Base-by-base conservation (phyloP, 2,329 filamentous ascomycete genomes). In the Nemania bipapillata region DNA sequence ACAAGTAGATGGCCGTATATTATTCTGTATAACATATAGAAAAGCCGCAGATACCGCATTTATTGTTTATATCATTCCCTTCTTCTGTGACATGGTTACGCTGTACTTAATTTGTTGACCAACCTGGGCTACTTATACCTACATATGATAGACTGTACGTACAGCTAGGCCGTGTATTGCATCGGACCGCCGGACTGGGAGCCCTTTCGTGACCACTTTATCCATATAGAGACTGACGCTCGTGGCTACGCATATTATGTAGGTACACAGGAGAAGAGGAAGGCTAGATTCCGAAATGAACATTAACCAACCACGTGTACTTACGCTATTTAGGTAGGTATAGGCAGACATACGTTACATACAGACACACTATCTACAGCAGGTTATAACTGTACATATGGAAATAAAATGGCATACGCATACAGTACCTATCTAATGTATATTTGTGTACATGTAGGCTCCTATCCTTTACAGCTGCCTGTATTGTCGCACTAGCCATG, bases 251-350 rank as follows among this genome's bases (percentile, higher is more conserved):
- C 65, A n/a, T n/a, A n/a, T n/a, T n/a, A n/a, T n/a, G n/a, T n/a
- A n/a, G n/a, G n/a, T n/a, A n/a, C n/a, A n/a, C n/a, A 74, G 65
- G 68, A 72, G 67, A 63, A 71, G 68, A 74, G 67, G 66, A 72
- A 70, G 66, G 70, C 68, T 70, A 72, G 55, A 63, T 66, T 74
- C 73, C 71, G 72, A 71, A 69, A 74, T 71, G 59, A 73, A 63
- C 53, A 70, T 58, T 59, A 59, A 55, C 52, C 58, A 37, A 57
- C 53, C 61, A 32, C 24, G 37, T 45, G n/a, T 50, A 62, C 35
- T 9, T 2, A 47, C n/a, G 17, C 30, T 22, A n/a, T n/a, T n/a
- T n/a, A n/a, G n/a, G n/a, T n/a, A n/a, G n/a, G n/a, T n/a, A n/a
- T n/a, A n/a, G n/a, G n/a, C n/a, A n/a, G n/a, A n/a, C n/a, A n/a